These are phyloP conservation scores for Daldinia caldariorum DNA, from an alignment of 495 filamentous ascomycete species.

Conservation along the genomic window DNA sequence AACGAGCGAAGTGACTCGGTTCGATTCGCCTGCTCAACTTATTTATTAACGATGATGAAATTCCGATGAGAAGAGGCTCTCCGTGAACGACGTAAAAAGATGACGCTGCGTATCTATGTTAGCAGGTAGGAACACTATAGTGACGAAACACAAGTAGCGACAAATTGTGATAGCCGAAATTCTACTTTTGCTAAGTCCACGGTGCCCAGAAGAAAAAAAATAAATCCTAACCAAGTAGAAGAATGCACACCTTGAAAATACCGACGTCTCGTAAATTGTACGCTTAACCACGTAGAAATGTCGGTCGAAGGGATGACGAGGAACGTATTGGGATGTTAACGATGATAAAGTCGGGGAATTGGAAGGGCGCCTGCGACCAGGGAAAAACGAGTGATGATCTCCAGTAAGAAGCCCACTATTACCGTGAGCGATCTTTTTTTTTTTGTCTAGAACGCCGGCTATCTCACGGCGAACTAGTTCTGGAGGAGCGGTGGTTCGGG, in stretches of 20 bases:
- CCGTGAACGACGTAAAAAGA: constrained; percentile 6
- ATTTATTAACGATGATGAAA: constrained; percentile 10
- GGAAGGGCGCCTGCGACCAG: constrained; percentile 68
- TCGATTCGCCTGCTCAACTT: constrained; percentile 33
- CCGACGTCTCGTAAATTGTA: constrained; percentile 16
- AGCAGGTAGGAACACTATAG: constrained; percentile 10
- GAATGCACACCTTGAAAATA: constrained; percentile 30
- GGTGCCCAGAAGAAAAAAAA: not conserved
- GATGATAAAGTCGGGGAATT: constrained; percentile 56
- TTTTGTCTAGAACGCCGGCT: constrained; percentile 41
- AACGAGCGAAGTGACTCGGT: constrained; percentile 34
- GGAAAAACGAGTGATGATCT: constrained; percentile 52
- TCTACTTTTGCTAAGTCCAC: not conserved
- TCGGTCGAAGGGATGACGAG: constrained; percentile 28
- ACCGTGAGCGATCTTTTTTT: constrained; percentile 56
- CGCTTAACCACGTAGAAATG: constrained; percentile 17
- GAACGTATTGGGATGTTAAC: constrained; percentile 38
- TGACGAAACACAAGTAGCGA: not conserved
- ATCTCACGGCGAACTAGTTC: constrained; percentile 49
- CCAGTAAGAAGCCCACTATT: constrained; percentile 58
- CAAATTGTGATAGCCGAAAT: not conserved
- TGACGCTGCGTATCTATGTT: constrained; percentile 8
- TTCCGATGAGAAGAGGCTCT: constrained; percentile 13
- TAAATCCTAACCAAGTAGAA: not conserved
- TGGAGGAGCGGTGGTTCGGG: constrained; percentile 33